phyloP scores from a whole-genome alignment of 805 yeast genomes.

The Phaffomyces thermotolerans region DNA sequence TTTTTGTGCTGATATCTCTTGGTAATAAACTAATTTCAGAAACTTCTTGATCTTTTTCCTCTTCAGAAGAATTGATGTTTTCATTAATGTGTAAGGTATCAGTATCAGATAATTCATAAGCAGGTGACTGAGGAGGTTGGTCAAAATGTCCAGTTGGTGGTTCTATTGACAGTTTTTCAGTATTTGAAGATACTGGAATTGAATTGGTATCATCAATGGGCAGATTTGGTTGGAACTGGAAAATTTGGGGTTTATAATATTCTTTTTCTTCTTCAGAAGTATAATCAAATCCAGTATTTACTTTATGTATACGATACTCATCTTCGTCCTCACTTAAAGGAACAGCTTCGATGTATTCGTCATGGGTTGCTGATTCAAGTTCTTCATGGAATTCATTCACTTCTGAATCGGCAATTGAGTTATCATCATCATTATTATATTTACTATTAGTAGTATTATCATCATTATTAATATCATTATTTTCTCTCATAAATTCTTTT shows the following conservation, averaged over 20 bases:
- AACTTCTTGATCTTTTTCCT: neutral
- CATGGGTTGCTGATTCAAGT: neutral
- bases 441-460: too few species aligned
- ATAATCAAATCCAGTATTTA: conserved; percentile 1
- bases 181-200: neutral
- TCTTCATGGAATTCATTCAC: neutral
- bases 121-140: conserved; percentile 10
- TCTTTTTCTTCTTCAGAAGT: neutral
- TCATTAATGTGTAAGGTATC: conserved; percentile 20
- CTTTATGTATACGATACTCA: conserved; percentile 4
- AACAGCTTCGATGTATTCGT: conserved; percentile 6
- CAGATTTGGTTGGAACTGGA: neutral
- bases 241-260: neutral
- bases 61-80: neutral
- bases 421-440: neutral
- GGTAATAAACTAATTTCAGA: neutral
- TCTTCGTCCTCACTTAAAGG: conserved; percentile 8
- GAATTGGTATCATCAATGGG: neutral
- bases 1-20: conserved; percentile 3
- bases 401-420: neutral
- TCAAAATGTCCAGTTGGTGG: neutral
- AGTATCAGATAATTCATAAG: conserved; percentile 15
- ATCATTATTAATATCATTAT: too few species aligned
- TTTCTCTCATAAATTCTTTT: neutral
- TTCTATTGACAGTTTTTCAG: conserved; percentile 5